A percentile compares a stretch with the other conserved stretches of the same genome.
phyloP scores from a whole-genome alignment of 2,329 filamentous ascomycete genomes.

The Nakataea oryzae region DNA sequence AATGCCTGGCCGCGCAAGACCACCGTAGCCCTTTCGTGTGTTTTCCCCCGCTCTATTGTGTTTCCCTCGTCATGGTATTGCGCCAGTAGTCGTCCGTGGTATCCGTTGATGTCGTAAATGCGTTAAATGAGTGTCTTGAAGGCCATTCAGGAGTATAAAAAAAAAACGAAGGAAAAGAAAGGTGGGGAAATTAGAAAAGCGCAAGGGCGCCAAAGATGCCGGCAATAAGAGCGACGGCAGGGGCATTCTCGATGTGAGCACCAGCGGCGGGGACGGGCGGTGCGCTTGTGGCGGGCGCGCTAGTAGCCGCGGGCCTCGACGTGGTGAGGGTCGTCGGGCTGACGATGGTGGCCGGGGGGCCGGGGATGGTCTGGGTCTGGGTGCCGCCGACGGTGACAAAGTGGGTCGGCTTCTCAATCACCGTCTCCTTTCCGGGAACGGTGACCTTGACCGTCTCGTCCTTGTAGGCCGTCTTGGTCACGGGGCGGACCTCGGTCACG shows the following conservation, averaged over 20 bases:
- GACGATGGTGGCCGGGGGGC: slow-evolving; percentile 17
- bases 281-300: slow-evolving; percentile 7
- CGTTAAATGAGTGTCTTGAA: neutral
- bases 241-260: slow-evolving; percentile 19
- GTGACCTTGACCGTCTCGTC: slow-evolving; percentile 30
- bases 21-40: neutral
- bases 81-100: neutral
- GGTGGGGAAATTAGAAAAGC: slow-evolving; percentile 19
- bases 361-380: slow-evolving; percentile 14
- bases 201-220: slow-evolving; percentile 26
- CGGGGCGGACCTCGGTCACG: slow-evolving; percentile 26
- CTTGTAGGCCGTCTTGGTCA: slow-evolving; percentile 26
- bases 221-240: slow-evolving; percentile 23
- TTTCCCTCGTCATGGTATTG: neutral
- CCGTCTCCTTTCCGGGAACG: slow-evolving; percentile 18
- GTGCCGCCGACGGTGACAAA: slow-evolving; percentile 20
- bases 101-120: neutral
- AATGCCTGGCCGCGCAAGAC: neutral
- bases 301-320: slow-evolving; percentile 4
- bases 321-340: slow-evolving; percentile 18
- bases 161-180: neutral
- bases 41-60: neutral
- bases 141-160: neutral
- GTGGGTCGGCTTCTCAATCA: slow-evolving; percentile 22
- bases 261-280: slow-evolving; percentile 15